These are phyloP conservation scores for Geotrichum klebahnii DNA, from an alignment of 1,139 yeast species.

Conservation along the genomic window DNA sequence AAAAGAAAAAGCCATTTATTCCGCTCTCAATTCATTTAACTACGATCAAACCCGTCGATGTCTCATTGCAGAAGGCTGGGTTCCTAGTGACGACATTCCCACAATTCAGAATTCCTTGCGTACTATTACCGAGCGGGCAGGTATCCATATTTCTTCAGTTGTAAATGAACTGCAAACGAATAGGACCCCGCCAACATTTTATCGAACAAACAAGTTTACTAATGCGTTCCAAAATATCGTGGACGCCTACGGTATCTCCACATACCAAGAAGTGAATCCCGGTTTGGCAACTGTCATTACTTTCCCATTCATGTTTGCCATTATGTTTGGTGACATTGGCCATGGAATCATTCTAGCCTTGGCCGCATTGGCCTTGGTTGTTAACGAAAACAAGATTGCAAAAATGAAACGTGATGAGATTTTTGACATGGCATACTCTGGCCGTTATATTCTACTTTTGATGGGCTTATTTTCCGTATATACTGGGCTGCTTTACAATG, in stretches of 20 bases:
- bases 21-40: slow-evolving; percentile 73
- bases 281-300: slow-evolving; percentile 93
- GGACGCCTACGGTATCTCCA: slow-evolving; percentile 92
- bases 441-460: slow-evolving; percentile 79
- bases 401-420: slow-evolving; percentile 79
- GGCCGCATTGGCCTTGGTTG: slow-evolving; percentile 66
- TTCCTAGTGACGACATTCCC: slow-evolving; percentile 56
- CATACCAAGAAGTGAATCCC: slow-evolving; percentile 93
- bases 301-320: slow-evolving; percentile 97
- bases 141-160: slow-evolving; percentile 64
- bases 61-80: slow-evolving; percentile 97
- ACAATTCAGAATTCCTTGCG: slow-evolving; percentile 48
- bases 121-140: slow-evolving; percentile 55
- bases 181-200: slow-evolving; percentile 89
- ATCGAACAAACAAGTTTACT: slow-evolving; percentile 87
- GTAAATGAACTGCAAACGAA: slow-evolving; percentile 77
- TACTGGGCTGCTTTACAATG: slow-evolving; percentile 91
- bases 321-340: slow-evolving; percentile 98
- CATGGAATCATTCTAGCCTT: slow-evolving; percentile 80
- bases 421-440: slow-evolving; percentile 91
- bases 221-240: slow-evolving; percentile 86
- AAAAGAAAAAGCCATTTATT: slow-evolving; percentile 71
- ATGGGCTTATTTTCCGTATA: slow-evolving; percentile 94
- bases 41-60: slow-evolving; percentile 82
- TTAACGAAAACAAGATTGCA: slow-evolving; percentile 62